These are phyloP conservation scores for Leccinum truebloodii DNA, from an alignment of 768 basidiomycete species.

Conservation along the genomic window DNA sequence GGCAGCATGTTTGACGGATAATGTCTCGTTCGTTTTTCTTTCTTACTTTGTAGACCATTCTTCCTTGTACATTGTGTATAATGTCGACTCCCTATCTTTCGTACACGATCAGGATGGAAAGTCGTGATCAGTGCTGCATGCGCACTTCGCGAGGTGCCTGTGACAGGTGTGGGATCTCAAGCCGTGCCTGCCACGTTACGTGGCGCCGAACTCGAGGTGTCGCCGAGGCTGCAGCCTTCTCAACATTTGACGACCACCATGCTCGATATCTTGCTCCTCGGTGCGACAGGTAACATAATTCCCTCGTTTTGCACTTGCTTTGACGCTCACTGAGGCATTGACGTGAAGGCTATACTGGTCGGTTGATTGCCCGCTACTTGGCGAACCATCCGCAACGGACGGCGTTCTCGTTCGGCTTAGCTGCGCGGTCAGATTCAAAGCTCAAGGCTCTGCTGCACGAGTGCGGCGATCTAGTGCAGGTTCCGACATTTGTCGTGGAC, in stretches of 20 bases:
- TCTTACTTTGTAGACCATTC: background rate
- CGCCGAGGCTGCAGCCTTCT: constrained; percentile 3
- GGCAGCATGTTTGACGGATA: constrained; percentile 57
- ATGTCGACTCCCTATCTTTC: background rate
- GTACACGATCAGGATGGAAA: constrained; percentile 3
- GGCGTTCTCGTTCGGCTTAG: constrained; percentile 66
- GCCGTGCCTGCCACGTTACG: constrained; percentile 9
- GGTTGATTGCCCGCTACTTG: constrained; percentile 69
- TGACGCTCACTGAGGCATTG: constrained; percentile 11
- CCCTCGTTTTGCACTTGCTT: constrained; percentile 1
- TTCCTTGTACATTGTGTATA: background rate
- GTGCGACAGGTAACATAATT: constrained; percentile 54
- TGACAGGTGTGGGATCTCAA: background rate
- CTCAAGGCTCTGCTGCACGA: constrained; percentile 53
- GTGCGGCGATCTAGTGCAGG: constrained; percentile 40
- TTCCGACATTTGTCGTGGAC: constrained; percentile 57
- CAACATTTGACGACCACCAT: constrained; percentile 28
- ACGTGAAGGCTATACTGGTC: constrained; percentile 62
- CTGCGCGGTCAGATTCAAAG: constrained; percentile 66
- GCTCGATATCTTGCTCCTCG: constrained; percentile 66
- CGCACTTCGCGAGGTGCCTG: constrained; percentile 14
- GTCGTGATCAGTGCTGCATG: constrained; percentile 7
- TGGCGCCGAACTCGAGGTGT: constrained; percentile 4
- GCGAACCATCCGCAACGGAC: constrained; percentile 57
- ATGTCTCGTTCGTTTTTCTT: constrained; percentile 1